Percentiles rank a stretch among this genome's conserved stretches.
These are phyloP conservation scores for Rhypophila decipiens DNA, from an alignment of 495 filamentous ascomycete genomes.

Conservation along the genomic window DNA sequence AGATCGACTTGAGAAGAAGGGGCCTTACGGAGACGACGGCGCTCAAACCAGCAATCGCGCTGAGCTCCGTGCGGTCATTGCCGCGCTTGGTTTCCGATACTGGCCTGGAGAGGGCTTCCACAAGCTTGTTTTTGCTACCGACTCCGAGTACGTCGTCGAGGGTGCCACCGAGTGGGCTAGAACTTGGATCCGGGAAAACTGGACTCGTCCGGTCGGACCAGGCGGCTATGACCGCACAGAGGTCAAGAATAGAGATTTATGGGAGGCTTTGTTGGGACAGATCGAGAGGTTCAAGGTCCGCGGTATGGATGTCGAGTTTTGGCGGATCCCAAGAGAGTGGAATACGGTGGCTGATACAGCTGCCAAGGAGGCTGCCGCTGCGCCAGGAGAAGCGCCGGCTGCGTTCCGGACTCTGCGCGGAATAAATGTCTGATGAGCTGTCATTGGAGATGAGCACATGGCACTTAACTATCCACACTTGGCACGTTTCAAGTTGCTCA, in stretches of 20 bases:
- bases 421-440: no score
- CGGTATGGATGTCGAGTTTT: background rate
- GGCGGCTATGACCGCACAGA: no score
- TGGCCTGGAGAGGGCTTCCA: background rate
- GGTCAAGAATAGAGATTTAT: background rate
- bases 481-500: no score
- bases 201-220: background rate
- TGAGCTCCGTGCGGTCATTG: background rate
- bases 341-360: background rate
- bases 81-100: background rate
- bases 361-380: background rate
- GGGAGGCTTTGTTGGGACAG: background rate
- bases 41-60: background rate
- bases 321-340: background rate
- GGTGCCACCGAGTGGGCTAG: background rate
- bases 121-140: background rate
- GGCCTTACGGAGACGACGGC: background rate
- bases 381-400: no score
- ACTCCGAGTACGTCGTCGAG: background rate
- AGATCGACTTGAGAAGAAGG: background rate
- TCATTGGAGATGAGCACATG: no score
- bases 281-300: background rate
- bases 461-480: no score
- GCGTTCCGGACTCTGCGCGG: no score
- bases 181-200: background rate